Evolutionary conservation across 768 basidiomycete species (phyloP), one percentile per base, ranked within the genome.

Genomic region (Tephrocybe sp.): DNA sequence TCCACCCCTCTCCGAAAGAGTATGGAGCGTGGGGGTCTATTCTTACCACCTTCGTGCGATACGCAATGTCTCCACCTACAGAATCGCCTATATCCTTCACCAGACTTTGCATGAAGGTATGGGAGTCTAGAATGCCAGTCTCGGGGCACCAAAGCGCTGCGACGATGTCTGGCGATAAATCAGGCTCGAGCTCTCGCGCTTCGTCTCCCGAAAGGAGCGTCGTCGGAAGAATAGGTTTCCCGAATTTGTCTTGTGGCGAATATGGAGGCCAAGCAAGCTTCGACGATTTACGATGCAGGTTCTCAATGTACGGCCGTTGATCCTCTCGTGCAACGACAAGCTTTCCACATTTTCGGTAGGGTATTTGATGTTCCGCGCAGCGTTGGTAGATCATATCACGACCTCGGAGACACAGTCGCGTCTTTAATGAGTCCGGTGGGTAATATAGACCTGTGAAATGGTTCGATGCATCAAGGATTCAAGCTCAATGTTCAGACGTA

Each of bases 101-200:
- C 42, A 98, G 69, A 53, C 82, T 83, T 60, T 83, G 77, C 83
- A 98, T 91, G 45, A 95, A 70, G 4, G 81, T 64, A 71, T 96
- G 92, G 0, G 91, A 89, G 65, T 95, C 88, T 0, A 98, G 67
- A 53, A 98, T 95, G 2, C 97, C 97, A 0, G 94, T 95, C 60
- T 85, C 82, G 8, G 89, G 87, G 47, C 86, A 89, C 77, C 84
- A 86, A 24, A 99, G 66, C 2, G 93, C 92, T 8, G 75, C 77
- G 0, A 73, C 70, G 47, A 98, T 89, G 36, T 84, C 73, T 7
- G 64, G 55, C 0, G 87, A 84, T n/a, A 99, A 70, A 59, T 89
- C 82, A 0, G 96, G 96, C 67, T 97, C 94, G 58, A 95, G 67
- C 44, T 79, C 75, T 44, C 79, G 78, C 2, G 87, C 87, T 60